Evolutionary conservation across 2,329 filamentous ascomycete species (phyloP).

Genomic region (Epichloe scottii): DNA sequence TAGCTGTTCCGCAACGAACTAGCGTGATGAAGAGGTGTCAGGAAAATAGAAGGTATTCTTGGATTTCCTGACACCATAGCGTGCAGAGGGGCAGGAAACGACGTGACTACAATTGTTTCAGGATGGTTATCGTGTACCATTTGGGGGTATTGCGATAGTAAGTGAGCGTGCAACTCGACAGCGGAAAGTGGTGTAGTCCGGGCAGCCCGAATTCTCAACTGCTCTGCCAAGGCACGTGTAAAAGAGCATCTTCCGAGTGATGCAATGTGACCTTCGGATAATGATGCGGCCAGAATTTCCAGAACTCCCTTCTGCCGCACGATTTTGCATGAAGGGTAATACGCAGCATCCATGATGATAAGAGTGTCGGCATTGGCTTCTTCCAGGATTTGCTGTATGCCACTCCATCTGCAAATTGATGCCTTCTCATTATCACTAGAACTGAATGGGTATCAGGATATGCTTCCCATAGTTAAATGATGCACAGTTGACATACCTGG

Average conservation of each 20-base stretch:
- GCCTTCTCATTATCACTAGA: constrained; percentile 32
- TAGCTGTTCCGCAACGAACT: constrained; percentile 25
- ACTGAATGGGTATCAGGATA: constrained; percentile 19
- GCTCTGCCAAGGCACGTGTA: constrained; percentile 36
- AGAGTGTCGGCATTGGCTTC: constrained; percentile 42
- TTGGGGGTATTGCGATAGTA: constrained; percentile 39
- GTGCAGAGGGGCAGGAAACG: constrained; percentile 41
- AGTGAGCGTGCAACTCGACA: constrained; percentile 39
- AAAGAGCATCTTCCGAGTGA: constrained; percentile 38
- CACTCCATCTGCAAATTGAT: constrained; percentile 40
- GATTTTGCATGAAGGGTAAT: constrained; percentile 41
- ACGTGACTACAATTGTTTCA: constrained; percentile 33
- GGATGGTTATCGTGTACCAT: constrained; percentile 37
- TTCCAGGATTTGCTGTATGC: constrained; percentile 43
- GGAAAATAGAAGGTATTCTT: constrained; percentile 41
- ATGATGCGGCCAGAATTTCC: constrained; percentile 43
- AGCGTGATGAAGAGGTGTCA: constrained; percentile 36
- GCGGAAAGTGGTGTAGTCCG: constrained; percentile 35
- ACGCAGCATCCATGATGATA: constrained; percentile 46
- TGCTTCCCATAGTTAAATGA: background rate
- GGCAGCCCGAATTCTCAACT: constrained; percentile 33
- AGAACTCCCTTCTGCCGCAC: constrained; percentile 40
- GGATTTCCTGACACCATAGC: constrained; percentile 42
- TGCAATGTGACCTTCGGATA: constrained; percentile 37
- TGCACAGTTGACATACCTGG: constrained; percentile 32